Evolutionary conservation across 768 basidiomycete genomes (phyloP).

Genomic region (Mycena crocata): DNA sequence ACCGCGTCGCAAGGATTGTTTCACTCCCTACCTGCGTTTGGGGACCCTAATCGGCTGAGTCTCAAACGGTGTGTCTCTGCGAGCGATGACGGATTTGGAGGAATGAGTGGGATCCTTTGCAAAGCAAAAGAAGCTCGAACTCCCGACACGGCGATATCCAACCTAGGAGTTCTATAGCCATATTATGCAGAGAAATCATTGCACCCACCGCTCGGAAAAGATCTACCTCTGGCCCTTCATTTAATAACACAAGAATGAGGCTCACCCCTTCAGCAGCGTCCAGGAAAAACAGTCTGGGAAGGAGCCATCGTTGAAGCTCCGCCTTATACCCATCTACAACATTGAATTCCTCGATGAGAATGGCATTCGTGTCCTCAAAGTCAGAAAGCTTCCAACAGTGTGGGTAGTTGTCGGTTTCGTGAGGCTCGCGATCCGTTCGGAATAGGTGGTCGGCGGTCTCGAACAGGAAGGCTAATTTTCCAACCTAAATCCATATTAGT

Average conservation of each 20-base stretch:
- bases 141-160: conserved; percentile 6
- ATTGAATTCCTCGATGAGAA: neutral
- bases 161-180: neutral
- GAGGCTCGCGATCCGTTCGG: too few species aligned
- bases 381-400: neutral
- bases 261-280: neutral
- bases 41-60: conserved; percentile 4
- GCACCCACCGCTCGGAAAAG: neutral
- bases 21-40: neutral
- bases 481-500: neutral
- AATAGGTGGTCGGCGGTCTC: neutral
- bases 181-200: neutral
- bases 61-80: neutral
- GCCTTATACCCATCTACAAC: neutral
- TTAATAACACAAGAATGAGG: neutral
- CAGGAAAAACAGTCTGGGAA: neutral
- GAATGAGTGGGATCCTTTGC: neutral
- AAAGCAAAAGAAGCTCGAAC: conserved; percentile 4
- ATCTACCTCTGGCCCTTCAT: neutral
- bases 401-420: too few species aligned
- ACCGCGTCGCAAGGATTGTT: too few species aligned
- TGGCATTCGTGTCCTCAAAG: neutral
- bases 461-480: neutral
- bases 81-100: neutral
- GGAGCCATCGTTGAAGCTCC: neutral